A percentile compares a stretch with the other conserved stretches of the same genome.
Evolutionary conservation across 2,329 filamentous ascomycete species (phyloP).

Genomic region (Penicillium nordicum): DNA sequence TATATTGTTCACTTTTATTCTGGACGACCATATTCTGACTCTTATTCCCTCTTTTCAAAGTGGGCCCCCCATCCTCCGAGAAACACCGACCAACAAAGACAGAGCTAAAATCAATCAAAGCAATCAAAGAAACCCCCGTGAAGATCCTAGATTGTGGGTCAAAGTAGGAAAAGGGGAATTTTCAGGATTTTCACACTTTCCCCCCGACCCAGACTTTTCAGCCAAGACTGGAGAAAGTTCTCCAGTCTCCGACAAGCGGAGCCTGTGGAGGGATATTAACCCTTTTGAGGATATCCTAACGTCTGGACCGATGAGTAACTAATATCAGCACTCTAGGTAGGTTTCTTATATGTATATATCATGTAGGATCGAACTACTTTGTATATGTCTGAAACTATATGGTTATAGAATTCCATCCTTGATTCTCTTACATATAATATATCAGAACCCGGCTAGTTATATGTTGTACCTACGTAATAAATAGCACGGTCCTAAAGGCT

Average conservation of each 20-base stretch:
- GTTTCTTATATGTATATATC: too few relatives aligned
- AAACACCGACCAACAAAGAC: not conserved
- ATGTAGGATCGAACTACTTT: too few relatives aligned
- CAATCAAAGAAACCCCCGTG: not conserved
- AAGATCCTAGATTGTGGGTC: slow-evolving; percentile 5
- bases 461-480: not conserved
- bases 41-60: not conserved
- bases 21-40: not conserved
- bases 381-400: too few relatives aligned
- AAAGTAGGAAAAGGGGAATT: not conserved
- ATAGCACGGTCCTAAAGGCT: not conserved
- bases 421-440: not conserved
- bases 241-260: slow-evolving; percentile 7
- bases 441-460: not conserved
- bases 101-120: not conserved
- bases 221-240: not conserved
- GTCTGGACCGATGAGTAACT: slow-evolving; percentile 1
- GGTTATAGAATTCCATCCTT: not conserved
- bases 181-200: slow-evolving; percentile 7
- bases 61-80: not conserved
- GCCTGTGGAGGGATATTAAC: not conserved
- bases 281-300: not conserved
- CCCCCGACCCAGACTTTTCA: slow-evolving; percentile 6
- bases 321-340: not conserved
- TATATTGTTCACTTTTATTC: not conserved